These are phyloP conservation scores for Ceratocystis cubensis DNA, from an alignment of 2,329 filamentous ascomycete genomes.

Conservation along the genomic window DNA sequence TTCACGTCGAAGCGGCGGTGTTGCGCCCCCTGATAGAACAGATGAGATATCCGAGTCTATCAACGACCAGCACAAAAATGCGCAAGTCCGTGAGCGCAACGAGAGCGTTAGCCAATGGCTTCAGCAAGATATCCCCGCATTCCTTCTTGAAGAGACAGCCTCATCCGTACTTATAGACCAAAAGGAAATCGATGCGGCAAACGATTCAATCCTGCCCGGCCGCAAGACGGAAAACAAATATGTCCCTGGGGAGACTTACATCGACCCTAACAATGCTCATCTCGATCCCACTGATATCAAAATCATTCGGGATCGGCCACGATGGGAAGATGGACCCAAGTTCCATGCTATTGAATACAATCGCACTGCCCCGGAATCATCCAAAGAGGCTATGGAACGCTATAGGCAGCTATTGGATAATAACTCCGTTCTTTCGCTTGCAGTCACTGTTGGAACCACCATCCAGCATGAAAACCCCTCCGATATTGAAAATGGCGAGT, in stretches of 20 bases:
- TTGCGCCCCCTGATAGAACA: slow-evolving; percentile 13
- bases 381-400: slow-evolving; percentile 34
- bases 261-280: slow-evolving; percentile 32
- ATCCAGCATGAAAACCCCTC: slow-evolving; percentile 49
- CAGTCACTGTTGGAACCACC: slow-evolving; percentile 56
- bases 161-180: neutral
- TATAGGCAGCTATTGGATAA: slow-evolving; percentile 42
- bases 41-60: slow-evolving; percentile 31
- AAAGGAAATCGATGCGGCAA: slow-evolving; percentile 1
- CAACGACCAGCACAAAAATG: slow-evolving; percentile 36
- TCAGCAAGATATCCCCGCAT: neutral
- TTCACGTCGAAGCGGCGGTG: slow-evolving; percentile 7
- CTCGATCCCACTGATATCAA: slow-evolving; percentile 35
- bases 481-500: slow-evolving; percentile 39
- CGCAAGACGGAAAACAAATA: slow-evolving; percentile 39
- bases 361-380: slow-evolving; percentile 31
- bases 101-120: slow-evolving; percentile 42
- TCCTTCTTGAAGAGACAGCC: neutral
- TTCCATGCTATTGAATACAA: slow-evolving; percentile 34
- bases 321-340: slow-evolving; percentile 39
- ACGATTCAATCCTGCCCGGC: slow-evolving; percentile 32
- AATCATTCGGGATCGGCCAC: slow-evolving; percentile 33
- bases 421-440: slow-evolving; percentile 46
- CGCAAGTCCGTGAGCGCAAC: slow-evolving; percentile 37
- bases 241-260: slow-evolving; percentile 40